A percentile compares a stretch with the other conserved stretches of the same genome.
Evolutionary conservation across 306 rosid species (phyloP).

Genomic region (Macrotyloma uniflorum): DNA sequence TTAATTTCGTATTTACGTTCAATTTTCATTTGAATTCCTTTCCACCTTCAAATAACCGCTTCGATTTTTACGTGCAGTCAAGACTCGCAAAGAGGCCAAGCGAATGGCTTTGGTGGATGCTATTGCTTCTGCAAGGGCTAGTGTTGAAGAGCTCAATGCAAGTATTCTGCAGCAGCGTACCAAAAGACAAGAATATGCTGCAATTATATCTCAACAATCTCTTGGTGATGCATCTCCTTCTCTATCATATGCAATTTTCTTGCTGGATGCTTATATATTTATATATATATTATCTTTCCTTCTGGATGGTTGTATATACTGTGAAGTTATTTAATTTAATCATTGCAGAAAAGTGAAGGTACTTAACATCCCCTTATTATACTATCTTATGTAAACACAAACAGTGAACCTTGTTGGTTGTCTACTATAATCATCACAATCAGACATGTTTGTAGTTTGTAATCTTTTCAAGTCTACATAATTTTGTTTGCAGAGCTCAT

Average conservation of each 20-base stretch:
- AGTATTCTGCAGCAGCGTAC: slow-evolving; percentile 51
- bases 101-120: slow-evolving; percentile 72
- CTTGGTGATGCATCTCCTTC: slow-evolving; percentile 49
- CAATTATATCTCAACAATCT: slow-evolving; percentile 54
- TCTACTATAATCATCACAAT: background rate
- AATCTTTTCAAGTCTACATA: slow-evolving; percentile 5
- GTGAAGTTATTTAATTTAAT: background rate
- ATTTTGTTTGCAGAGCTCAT: background rate
- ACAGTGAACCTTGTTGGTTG: background rate
- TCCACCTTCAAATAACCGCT: background rate
- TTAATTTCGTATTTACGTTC: background rate
- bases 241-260: background rate
- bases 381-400: background rate
- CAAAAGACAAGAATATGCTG: slow-evolving; percentile 57
- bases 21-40: background rate
- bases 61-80: slow-evolving; percentile 47
- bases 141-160: slow-evolving; percentile 55
- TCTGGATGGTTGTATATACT: background rate
- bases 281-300: background rate
- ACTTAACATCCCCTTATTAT: background rate
- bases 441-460: background rate
- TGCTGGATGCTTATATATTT: background rate
- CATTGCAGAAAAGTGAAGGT: background rate
- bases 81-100: slow-evolving; percentile 82
- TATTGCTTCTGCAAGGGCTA: slow-evolving; percentile 60